Evolutionary conservation across 257 asterid species (phyloP), one percentile per base, ranked within the genome.

Genomic region (Cruciata laevipes): DNA sequence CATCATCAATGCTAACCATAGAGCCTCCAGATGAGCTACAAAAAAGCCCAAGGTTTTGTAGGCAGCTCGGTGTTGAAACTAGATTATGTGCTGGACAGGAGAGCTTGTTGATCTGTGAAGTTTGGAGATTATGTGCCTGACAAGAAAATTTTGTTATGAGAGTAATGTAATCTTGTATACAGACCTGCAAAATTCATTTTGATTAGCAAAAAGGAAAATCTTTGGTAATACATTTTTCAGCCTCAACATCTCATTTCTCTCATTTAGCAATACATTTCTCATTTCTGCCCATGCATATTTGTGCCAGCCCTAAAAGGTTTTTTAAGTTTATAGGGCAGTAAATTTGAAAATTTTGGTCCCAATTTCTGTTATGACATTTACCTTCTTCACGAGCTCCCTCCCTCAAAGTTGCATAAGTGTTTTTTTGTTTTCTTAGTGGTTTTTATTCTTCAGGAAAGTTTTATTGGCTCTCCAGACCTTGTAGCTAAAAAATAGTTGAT

Each of bases 1-100:
- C 33, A 13, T 32, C 35, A 44, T 52, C 71, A 7, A 52, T 30
- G 25, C 18, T 24, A 30, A 32, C 83, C 32, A 65, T 61, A 61
- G 77, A 65, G 76, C 59, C 33, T 56, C 68, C 37, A 7, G 61
- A 76, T 59, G 53, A 71, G 74, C 53, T 63, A 51, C 66, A 20
- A 30, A 30, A 44, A 47, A 32, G 58, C 64, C 71, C 58, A 25
- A 17, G 38, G 40, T 18, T 52, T 6, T 18, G 51, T 40, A 18
- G 65, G 17, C 21, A 11, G 51, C 31, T 17, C 37, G 16, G 53
- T 13, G 10, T 60, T 51, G 32, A 47, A 47, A 47, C n/a, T 47
- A 47, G 37, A 67, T 53, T 47, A 6, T 35, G 63, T 20, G 40
- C 10, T 52, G 55, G 10, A 18, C 33, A 14, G 18, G 55, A 47